phyloP scores from a whole-genome alignment of 108 stramenopile species.

The Cyclostephanos invisitatus region DNA sequence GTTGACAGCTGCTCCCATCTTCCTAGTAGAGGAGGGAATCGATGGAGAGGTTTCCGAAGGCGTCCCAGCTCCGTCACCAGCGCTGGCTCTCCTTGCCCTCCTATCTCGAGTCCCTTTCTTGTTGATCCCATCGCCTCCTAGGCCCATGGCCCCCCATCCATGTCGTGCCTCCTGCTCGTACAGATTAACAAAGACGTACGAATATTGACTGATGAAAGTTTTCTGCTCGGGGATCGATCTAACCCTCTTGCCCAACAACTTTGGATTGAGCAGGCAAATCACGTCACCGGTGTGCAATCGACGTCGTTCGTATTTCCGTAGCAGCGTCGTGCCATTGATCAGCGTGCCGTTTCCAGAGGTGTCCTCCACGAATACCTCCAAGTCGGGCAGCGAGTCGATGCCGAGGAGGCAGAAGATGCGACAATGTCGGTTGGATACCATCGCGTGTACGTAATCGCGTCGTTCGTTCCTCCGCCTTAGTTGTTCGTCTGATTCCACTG shows the following conservation, averaged over 20 bases:
- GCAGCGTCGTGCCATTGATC: conserved; percentile 72
- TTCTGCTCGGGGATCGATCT: conserved; percentile 36
- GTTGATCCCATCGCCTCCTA: background rate
- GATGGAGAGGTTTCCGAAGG: background rate
- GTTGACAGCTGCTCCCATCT: conserved; percentile 12
- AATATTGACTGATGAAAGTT: conserved; percentile 57
- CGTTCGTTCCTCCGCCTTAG: conserved; percentile 36
- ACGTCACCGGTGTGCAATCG: conserved; percentile 92
- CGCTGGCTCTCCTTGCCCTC: background rate
- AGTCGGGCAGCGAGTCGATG: conserved; percentile 25
- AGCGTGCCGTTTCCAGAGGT: conserved; percentile 91
- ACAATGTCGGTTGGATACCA: conserved; percentile 82
- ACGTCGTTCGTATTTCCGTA: conserved; percentile 75
- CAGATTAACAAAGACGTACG: conserved; percentile 78
- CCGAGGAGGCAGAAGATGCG: conserved; percentile 61
- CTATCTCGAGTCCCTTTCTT: background rate
- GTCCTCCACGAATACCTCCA: conserved; percentile 90
- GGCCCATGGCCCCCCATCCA: conserved; percentile 21
- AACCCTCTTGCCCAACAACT: conserved; percentile 58
- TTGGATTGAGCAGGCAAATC: conserved; percentile 86
- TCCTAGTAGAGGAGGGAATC: background rate
- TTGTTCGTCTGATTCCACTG: conserved; percentile 5
- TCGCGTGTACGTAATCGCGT: conserved; percentile 66
- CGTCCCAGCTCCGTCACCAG: background rate
- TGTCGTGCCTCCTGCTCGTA: conserved; percentile 50